Percentiles rank a stretch among this genome's conserved stretches.
These are phyloP conservation scores for Hypholoma sublateritium DNA, from an alignment of 768 basidiomycete species.

Conservation along the genomic window DNA sequence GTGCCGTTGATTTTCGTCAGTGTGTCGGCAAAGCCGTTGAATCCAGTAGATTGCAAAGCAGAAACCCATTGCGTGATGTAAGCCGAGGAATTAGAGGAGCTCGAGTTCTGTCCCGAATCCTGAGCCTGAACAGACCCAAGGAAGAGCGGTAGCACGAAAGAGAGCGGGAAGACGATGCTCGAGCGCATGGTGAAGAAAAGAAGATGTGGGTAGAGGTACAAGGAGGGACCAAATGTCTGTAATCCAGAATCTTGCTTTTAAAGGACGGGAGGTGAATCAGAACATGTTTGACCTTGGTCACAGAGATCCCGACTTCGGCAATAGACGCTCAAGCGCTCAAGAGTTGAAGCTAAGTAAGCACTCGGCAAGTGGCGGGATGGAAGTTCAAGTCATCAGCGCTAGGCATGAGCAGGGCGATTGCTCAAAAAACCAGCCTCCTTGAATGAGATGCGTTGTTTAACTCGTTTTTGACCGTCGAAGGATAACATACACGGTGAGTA, in stretches of 20 bases:
- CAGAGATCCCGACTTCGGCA: neutral
- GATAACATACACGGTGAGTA: too few species aligned
- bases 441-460: too few species aligned
- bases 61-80: slow-evolving; percentile 26
- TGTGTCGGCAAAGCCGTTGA: slow-evolving; percentile 40
- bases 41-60: slow-evolving; percentile 37
- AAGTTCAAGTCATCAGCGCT: too few species aligned
- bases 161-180: neutral
- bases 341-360: neutral
- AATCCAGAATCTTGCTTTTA: neutral
- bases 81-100: neutral
- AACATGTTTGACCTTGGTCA: slow-evolving; percentile 9
- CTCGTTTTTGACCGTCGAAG: too few species aligned
- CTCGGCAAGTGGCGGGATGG: too few species aligned
- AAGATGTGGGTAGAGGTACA: neutral
- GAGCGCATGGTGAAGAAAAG: neutral
- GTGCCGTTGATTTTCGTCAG: slow-evolving; percentile 44
- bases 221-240: neutral
- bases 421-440: too few species aligned
- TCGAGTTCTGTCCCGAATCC: neutral
- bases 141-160: neutral
- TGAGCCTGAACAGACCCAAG: neutral
- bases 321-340: neutral
- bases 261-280: neutral
- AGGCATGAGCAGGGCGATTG: too few species aligned